Evolutionary conservation across 106 monocot genomes (phyloP), one percentile per base, ranked within the genome.

Genomic region (Allium fistulosum): DNA sequence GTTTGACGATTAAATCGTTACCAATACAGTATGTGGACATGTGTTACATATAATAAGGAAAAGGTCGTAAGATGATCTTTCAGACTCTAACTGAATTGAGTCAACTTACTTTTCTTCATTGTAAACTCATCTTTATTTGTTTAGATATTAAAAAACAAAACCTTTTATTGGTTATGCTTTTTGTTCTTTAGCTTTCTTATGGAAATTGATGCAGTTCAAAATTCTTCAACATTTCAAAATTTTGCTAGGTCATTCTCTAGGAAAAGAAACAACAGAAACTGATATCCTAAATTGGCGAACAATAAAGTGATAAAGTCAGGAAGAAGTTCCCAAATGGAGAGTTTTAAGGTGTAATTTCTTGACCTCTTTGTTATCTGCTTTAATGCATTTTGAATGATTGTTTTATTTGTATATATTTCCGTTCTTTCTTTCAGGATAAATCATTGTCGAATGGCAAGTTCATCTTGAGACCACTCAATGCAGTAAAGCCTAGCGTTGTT

Each of bases 161-260:
- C 22, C 22, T 22, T 22, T 22, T 22, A 22, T 22, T 22, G 22
- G 22, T 22, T 22, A 22, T 22, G 22, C 22, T 22, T 62, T 9
- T 64, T 26, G 76, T 46, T 77, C 22, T 76, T 73, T 82, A 99
- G 97, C 97, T 59, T 92, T 71, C 77, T 67, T 99, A 56, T 99
- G 92, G 92, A 92, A 97, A 64, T 77, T 97, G 77, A 97, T 97
- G 96, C 78, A 92, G 45, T 92, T 68, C 74, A 97, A 97, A 65
- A 99, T 92, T 9, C 87, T 92, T 73, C 89, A 99, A 77, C 78
- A 92, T 26, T 57, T 99, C 17, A 99, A 92, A 72, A 99, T 89
- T 53, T 62, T 99, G 89, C 82, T 86, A 71, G 83, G 49, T 59
- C 89, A 88, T 67, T 92, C 97, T 6, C 84, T 81, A 66, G 86